Conservation (phyloP, 495 filamentous ascomycete genomes). For the Penicillium antarcticum region DNA sequence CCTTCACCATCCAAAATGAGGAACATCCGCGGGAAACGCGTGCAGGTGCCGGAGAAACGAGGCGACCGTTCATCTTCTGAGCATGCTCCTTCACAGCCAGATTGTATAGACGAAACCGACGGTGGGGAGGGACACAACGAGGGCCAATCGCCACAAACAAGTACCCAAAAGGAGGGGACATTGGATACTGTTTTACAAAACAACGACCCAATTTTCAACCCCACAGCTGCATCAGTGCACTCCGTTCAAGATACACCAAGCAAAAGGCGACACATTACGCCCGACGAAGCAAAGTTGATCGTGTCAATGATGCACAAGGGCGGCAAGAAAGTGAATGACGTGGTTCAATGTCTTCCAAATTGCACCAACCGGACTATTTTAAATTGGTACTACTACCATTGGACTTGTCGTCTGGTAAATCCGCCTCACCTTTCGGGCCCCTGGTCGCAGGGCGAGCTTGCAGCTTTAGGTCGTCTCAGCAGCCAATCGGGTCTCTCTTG, state of each 20-base stretch:
- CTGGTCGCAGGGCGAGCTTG: conserved; percentile 33
- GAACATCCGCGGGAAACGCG: conserved; percentile 24
- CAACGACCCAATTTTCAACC: background rate
- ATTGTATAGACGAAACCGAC: background rate
- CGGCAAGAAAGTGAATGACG: conserved; percentile 29
- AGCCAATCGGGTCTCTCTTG: conserved; percentile 31
- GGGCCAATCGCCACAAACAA: background rate
- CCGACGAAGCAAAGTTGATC: conserved; percentile 35
- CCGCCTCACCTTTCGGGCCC: conserved; percentile 29
- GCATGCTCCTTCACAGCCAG: background rate
- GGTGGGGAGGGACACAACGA: background rate
- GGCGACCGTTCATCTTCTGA: background rate
- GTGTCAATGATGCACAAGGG: conserved; percentile 31
- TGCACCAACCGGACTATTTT: conserved; percentile 19
- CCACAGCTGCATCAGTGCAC: background rate
- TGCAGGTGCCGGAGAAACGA: conserved; percentile 2
- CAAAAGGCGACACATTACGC: conserved; percentile 20
- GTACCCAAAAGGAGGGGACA: background rate
- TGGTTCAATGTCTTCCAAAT: conserved; percentile 26
- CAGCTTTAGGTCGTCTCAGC: conserved; percentile 25
- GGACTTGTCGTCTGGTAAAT: conserved; percentile 29
- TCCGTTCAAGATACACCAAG: conserved; percentile 12
- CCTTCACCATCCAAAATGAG: conserved; percentile 23
- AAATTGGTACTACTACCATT: conserved; percentile 31
- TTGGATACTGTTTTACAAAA: background rate